Evolutionary conservation across 768 basidiomycete species (phyloP).

Genomic region (Leccinum subgranulosum): DNA sequence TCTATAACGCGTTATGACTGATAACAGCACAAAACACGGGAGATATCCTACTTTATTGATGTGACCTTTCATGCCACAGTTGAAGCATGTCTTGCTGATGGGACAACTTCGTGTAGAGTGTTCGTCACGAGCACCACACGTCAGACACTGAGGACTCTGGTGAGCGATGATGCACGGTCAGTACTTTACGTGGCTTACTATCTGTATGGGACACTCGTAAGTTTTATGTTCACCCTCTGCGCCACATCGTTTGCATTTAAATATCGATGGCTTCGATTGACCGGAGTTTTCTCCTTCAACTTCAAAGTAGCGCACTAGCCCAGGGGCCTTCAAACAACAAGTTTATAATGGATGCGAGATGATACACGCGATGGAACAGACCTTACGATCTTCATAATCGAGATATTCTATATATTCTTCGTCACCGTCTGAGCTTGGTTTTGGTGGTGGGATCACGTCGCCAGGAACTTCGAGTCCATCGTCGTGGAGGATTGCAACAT

Average conservation of each 20-base stretch:
- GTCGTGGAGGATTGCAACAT: constrained; percentile 54
- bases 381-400: constrained; percentile 66
- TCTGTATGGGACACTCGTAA: constrained; percentile 63
- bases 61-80: constrained; percentile 83
- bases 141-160: constrained; percentile 55
- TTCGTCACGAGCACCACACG: constrained; percentile 78
- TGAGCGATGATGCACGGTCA: not conserved
- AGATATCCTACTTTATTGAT: constrained; percentile 50
- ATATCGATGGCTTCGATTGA: constrained; percentile 41
- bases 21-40: not conserved
- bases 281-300: constrained; percentile 37
- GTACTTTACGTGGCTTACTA: constrained; percentile 46
- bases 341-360: not conserved
- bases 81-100: constrained; percentile 76
- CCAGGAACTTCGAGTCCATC: constrained; percentile 34
- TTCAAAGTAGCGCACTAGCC: constrained; percentile 64
- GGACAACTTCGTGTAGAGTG: constrained; percentile 77
- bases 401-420: constrained; percentile 76
- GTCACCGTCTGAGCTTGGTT: constrained; percentile 48
- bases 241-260: constrained; percentile 76
- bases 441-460: constrained; percentile 43
- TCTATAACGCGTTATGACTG: constrained; percentile 35
- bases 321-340: constrained; percentile 39
- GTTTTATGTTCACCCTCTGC: constrained; percentile 70
- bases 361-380: constrained; percentile 26